Evolutionary conservation across 2,329 filamentous ascomycete species (phyloP).

Genomic region (Rhynchosporium agropyri): DNA sequence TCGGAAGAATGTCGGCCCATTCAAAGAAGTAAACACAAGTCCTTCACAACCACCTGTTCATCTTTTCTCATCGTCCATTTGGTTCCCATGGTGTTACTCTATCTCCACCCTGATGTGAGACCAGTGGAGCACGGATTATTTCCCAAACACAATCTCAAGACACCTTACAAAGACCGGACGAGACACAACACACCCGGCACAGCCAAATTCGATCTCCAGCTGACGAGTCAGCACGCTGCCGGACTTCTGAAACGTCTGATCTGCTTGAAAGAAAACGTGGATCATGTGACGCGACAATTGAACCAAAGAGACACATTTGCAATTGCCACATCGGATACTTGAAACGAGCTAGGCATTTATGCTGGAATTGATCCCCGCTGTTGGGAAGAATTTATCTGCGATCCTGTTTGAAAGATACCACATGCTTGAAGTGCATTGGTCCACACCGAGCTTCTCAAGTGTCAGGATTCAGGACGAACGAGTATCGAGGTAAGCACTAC

Average conservation of each 20-base stretch:
- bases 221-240: slow-evolving; percentile 8
- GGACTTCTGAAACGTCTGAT: slow-evolving; percentile 13
- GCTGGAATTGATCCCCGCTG: neutral
- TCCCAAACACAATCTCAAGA: slow-evolving; percentile 3
- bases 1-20: neutral
- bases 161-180: neutral
- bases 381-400: neutral
- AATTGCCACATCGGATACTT: neutral
- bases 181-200: neutral
- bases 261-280: neutral
- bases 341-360: slow-evolving; percentile 4
- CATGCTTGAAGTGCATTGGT: neutral
- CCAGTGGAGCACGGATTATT: neutral
- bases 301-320: neutral
- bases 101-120: neutral
- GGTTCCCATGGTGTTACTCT: no score
- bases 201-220: slow-evolving; percentile 3
- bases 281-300: slow-evolving; percentile 8
- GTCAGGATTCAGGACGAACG: slow-evolving; percentile 12
- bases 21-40: neutral
- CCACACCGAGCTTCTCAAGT: neutral
- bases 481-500: neutral
- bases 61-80: neutral
- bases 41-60: neutral
- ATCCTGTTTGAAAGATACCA: no score